Evolutionary conservation across 805 yeast genomes (phyloP), one percentile per base, ranked within the genome.

Genomic region (Candida tibetensis): DNA sequence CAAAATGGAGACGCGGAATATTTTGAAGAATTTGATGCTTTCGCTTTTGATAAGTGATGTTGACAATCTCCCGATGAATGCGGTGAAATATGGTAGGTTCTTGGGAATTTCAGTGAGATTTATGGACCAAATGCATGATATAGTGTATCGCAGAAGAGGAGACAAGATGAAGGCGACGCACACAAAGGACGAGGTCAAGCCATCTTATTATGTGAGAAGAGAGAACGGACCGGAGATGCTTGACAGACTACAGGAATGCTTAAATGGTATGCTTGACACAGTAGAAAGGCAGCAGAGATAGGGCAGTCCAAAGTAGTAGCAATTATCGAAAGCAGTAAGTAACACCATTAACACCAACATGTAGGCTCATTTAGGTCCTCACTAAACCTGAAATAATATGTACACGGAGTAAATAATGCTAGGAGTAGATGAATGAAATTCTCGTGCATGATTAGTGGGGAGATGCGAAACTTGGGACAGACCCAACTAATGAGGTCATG

Each of bases 21-120:
- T 59, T 21, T 46, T 66, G 41, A 67, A 67, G 34, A 56, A 57
- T 40, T 36, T 66, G 9, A 55, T 67, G 62, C 53, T 64, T 12
- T 53, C 62, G 27, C 46, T 69, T 27, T 51, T 63, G 26, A 54
- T 65, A 14, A 52, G 64, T 19, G 58, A 59, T 38, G 57, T 52
- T 32, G 59, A 53, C 35, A 49, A 54, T 30, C 47, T 64, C 5
- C 64, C 66, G 10, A 30, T 34, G 4, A 55, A 56, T 29, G 40
- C 60, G 4, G 50, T 49, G 19, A 55, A 55, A 37, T 51, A 57
- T 29, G 65, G 65, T 3, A 47, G 47, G 14, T 61, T 52, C 41
- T 37, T 66, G 26, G 44, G 52, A 18, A 19, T 56, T 14, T 42
- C 62, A 3, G 39, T 47, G 19, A 32, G 40, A 13, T 69, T 69